Evolutionary conservation across 192 early-diverging fungal genomes (phyloP).

Genomic region (Rhizoclosmatium sp.): DNA sequence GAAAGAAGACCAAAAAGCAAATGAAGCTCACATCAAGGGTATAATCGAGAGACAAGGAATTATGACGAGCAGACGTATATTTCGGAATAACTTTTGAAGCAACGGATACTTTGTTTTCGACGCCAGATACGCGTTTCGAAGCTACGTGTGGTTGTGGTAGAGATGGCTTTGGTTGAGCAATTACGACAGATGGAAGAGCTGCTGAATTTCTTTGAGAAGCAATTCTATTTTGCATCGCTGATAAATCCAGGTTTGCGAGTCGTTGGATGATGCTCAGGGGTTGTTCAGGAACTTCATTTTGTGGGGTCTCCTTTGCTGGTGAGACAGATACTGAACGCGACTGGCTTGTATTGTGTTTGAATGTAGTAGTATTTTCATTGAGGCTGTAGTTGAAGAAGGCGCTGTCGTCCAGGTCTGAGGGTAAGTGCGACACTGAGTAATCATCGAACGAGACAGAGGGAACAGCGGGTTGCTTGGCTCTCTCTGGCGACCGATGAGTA

Average conservation of each 20-base stretch:
- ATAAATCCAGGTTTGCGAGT: slow-evolving; percentile 16
- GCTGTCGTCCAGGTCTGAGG: neutral
- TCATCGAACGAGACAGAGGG: no score
- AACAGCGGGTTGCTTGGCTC: no score
- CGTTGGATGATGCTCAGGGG: slow-evolving; percentile 18
- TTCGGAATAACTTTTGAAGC: neutral
- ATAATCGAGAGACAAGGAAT: neutral
- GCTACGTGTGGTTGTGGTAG: neutral
- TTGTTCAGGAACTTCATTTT: neutral
- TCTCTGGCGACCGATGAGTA: no score
- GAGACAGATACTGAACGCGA: neutral
- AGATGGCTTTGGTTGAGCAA: neutral
- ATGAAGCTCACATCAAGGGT: neutral
- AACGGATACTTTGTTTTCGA: neutral
- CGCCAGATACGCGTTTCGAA: neutral
- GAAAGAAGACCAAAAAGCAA: no score
- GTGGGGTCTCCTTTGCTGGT: neutral
- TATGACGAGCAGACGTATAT: neutral
- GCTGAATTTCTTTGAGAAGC: neutral
- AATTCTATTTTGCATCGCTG: slow-evolving; percentile 2
- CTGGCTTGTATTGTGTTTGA: neutral
- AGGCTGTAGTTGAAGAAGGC: neutral
- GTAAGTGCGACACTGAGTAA: no score
- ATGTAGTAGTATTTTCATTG: neutral
- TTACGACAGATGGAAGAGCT: no score